Percentiles rank a stretch among this genome's conserved stretches.
phyloP scores from a whole-genome alignment of 805 yeast genomes.

The Metschnikowia chrysomelidarum region DNA sequence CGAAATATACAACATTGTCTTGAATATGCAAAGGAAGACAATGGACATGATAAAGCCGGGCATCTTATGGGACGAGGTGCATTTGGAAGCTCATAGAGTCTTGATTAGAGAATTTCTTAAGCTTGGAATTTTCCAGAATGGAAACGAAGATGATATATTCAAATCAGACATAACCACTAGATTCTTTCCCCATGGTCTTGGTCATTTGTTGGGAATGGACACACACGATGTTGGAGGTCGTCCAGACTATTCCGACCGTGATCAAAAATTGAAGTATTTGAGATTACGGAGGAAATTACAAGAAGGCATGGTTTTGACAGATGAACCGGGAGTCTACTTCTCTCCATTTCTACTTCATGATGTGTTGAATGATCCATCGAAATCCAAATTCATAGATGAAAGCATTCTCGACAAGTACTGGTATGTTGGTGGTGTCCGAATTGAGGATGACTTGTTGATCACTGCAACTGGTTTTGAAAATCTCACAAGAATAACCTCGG shows the following conservation, averaged over 20 bases:
- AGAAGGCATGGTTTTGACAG: constrained; percentile 83
- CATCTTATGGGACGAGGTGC: constrained; percentile 80
- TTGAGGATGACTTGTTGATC: constrained; percentile 88
- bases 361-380: constrained; percentile 47
- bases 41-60: constrained; percentile 80
- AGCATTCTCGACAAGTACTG: constrained; percentile 72
- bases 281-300: constrained; percentile 74
- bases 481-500: constrained; percentile 78
- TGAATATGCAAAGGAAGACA: constrained; percentile 75
- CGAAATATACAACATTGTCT: constrained; percentile 74
- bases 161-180: constrained; percentile 68
- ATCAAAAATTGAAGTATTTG: constrained; percentile 71
- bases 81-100: constrained; percentile 73
- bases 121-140: constrained; percentile 73
- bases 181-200: constrained; percentile 94
- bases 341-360: constrained; percentile 76
- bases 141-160: constrained; percentile 61
- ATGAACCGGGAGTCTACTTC: constrained; percentile 94
- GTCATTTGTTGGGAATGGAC: constrained; percentile 91
- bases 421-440: constrained; percentile 95
- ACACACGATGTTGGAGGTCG: constrained; percentile 94
- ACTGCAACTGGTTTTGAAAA: constrained; percentile 77
- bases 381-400: constrained; percentile 57
- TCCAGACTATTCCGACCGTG: constrained; percentile 81
- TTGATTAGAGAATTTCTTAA: constrained; percentile 67